Evolutionary conservation across 805 yeast species (phyloP).

Genomic region (Lachancea meyersii): DNA sequence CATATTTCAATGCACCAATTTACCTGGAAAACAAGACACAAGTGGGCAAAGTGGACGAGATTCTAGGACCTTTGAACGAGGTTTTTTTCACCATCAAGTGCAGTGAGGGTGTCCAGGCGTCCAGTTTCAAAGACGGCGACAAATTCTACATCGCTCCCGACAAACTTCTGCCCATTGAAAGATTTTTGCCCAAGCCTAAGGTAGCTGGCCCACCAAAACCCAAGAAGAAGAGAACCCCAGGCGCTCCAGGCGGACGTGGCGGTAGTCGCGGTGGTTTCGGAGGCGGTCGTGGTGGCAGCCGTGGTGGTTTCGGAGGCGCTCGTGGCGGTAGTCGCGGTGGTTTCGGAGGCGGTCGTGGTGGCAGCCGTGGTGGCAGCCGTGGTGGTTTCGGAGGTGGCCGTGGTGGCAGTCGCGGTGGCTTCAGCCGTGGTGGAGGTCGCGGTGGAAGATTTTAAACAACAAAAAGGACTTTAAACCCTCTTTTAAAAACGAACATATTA

Average conservation of each 20-base stretch:
- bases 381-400: slow-evolving; percentile 20
- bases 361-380: slow-evolving; percentile 30
- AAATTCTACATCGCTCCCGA: slow-evolving; percentile 94
- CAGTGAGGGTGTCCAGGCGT: slow-evolving; percentile 91
- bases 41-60: slow-evolving; percentile 97
- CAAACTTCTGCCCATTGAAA: slow-evolving; percentile 88
- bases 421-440: slow-evolving; percentile 19
- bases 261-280: slow-evolving; percentile 46
- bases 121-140: slow-evolving; percentile 90
- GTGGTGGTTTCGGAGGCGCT: slow-evolving; percentile 32
- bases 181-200: slow-evolving; percentile 96
- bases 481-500: background rate
- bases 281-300: slow-evolving; percentile 42
- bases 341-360: slow-evolving; percentile 36
- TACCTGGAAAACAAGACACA: slow-evolving; percentile 93
- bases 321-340: slow-evolving; percentile 35
- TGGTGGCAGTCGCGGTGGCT: slow-evolving; percentile 23
- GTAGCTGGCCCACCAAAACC: slow-evolving; percentile 75
- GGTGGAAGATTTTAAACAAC: slow-evolving; percentile 16
- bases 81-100: slow-evolving; percentile 97
- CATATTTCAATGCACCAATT: slow-evolving; percentile 98
- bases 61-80: slow-evolving; percentile 94
- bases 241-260: slow-evolving; percentile 46
- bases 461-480: background rate
- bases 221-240: slow-evolving; percentile 58